Percentiles rank a stretch among this genome's conserved stretches.
Conservation (phyloP, 2,329 filamentous ascomycete species). For the Penicillium occitanis region DNA sequence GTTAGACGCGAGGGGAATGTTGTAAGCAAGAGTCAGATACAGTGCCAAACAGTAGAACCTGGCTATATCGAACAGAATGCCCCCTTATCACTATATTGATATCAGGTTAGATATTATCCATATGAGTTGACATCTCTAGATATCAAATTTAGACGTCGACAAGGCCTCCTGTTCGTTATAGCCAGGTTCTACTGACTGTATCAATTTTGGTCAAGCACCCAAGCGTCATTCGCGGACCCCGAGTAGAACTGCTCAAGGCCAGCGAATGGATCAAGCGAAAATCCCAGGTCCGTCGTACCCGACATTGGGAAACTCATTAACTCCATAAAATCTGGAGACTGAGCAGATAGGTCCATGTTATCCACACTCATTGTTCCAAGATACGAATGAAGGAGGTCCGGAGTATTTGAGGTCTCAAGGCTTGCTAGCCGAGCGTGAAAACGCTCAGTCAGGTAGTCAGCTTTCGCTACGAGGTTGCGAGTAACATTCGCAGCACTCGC, state of each 20-base stretch:
- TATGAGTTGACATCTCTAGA: background rate
- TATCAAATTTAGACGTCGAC: background rate
- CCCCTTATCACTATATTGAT: background rate
- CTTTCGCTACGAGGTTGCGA: slow-evolving; percentile 32
- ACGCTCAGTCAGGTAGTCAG: slow-evolving; percentile 28
- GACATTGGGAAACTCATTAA: slow-evolving; percentile 12
- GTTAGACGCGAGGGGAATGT: background rate
- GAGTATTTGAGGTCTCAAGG: background rate
- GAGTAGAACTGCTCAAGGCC: slow-evolving; percentile 19
- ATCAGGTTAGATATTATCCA: background rate
- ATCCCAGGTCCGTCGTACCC: slow-evolving; percentile 17
- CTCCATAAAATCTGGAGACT: slow-evolving; percentile 8
- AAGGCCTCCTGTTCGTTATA: background rate
- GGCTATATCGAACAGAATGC: background rate
- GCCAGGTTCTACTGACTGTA: background rate
- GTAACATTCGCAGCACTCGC: slow-evolving; percentile 36
- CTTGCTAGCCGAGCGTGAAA: slow-evolving; percentile 10
- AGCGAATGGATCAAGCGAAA: slow-evolving; percentile 13
- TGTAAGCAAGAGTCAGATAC: background rate
- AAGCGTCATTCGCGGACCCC: slow-evolving; percentile 9
- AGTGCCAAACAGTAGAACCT: background rate
- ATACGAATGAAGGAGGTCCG: background rate
- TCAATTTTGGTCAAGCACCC: slow-evolving; percentile 15
- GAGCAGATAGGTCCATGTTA: slow-evolving; percentile 3
- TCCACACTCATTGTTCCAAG: background rate